phyloP scores from a whole-genome alignment of 805 yeast species.

The Zygoascus flipseniorum region DNA sequence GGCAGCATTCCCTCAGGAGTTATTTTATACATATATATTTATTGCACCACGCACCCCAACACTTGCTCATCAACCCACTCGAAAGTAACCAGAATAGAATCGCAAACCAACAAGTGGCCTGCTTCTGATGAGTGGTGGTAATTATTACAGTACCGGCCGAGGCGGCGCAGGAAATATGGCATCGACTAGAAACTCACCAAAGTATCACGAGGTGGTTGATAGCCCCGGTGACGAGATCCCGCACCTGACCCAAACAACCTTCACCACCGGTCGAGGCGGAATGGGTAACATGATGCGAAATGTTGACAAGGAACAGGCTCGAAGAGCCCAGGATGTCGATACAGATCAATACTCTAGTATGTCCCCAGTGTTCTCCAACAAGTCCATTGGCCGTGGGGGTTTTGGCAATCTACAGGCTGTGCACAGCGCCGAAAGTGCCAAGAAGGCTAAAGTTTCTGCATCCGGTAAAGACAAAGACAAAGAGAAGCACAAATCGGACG shows the following conservation, averaged over 20 bases:
- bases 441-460: constrained; percentile 23
- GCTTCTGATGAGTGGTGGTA: neutral
- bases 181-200: constrained; percentile 30
- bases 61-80: too few species aligned
- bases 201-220: constrained; percentile 40
- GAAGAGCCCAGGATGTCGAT: constrained; percentile 63
- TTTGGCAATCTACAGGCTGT: constrained; percentile 49
- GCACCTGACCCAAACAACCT: constrained; percentile 40
- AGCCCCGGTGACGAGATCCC: constrained; percentile 59
- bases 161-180: constrained; percentile 73
- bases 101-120: too few species aligned
- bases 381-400: constrained; percentile 55
- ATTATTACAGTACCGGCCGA: constrained; percentile 53
- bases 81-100: too few species aligned
- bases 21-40: too few species aligned
- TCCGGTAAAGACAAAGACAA: neutral
- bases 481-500: neutral
- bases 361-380: constrained; percentile 32
- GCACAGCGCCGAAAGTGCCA: constrained; percentile 8
- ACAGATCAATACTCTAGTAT: constrained; percentile 32
- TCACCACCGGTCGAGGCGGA: constrained; percentile 73
- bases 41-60: too few species aligned
- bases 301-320: constrained; percentile 44
- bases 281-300: constrained; percentile 66
- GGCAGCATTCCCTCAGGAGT: too few species aligned